Conservation (phyloP, 2,329 filamentous ascomycete genomes). For the Diaporthe nobilis region DNA sequence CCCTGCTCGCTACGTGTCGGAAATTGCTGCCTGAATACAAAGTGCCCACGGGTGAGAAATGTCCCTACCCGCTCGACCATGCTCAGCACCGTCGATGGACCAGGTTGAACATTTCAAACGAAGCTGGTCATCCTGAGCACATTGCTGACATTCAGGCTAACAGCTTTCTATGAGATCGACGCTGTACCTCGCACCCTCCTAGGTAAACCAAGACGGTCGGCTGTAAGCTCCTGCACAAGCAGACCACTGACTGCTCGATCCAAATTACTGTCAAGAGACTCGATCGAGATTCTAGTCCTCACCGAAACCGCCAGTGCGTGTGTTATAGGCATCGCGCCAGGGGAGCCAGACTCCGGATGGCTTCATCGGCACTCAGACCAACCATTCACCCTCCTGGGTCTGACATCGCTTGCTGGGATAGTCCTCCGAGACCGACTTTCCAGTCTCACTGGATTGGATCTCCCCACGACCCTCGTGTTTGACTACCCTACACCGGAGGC, state of each 20-base stretch:
- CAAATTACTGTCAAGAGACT: constrained; percentile 4
- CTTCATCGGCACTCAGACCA: neutral
- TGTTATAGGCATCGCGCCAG: neutral
- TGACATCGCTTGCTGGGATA: constrained; percentile 10
- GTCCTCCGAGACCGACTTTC: constrained; percentile 27
- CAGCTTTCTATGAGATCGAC: constrained; percentile 13
- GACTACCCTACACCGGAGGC: constrained; percentile 18
- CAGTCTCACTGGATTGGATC: constrained; percentile 18
- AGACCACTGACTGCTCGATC: constrained; percentile 16
- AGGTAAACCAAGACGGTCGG: constrained; percentile 13
- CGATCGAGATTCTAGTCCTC: neutral
- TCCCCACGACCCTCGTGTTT: constrained; percentile 23
- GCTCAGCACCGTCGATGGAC: neutral
- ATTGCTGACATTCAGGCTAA: neutral
- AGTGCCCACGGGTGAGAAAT: constrained; percentile 8
- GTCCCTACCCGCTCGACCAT: no score
- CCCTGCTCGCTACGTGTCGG: constrained; percentile 1
- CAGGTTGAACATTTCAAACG: no score
- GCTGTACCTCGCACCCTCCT: constrained; percentile 8
- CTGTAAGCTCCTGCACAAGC: neutral
- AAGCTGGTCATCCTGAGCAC: neutral
- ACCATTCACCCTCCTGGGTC: constrained; percentile 2
- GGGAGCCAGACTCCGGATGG: neutral
- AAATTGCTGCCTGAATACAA: constrained; percentile 19
- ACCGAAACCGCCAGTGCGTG: constrained; percentile 1